Base-by-base conservation (phyloP, 441 rosid species). In the Populus tomentosa region DNA sequence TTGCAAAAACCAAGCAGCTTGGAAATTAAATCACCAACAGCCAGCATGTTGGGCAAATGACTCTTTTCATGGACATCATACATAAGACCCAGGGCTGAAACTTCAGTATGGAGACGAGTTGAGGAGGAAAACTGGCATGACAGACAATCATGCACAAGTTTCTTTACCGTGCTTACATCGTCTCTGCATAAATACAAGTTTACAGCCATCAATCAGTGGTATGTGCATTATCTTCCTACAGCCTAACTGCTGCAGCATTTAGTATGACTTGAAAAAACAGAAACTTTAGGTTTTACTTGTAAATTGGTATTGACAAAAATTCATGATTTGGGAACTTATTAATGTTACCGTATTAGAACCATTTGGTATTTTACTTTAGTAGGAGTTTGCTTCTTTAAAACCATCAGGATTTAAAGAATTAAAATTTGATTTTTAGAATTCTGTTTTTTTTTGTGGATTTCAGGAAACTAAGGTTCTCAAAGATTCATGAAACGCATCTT, bases 31-130 rank as follows among this genome's bases (percentile, higher is more conserved):
- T 69, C 84, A 32, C 86, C 90, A 79, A 95, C 91, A 72, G 87
- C 82, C 85, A 88, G 84, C 97, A 97, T 94, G 81, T 50, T 92
- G 30, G 99, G 98, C 56, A 97, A 93, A 80, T 93, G 98, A 84
- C 80, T 91, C 86, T 93, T 93, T 79, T 91, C 97, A 81, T 97
- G 99, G 81, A 90, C 94, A 82, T 97, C 98, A 83, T 94, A 94
- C 98, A 97, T 93, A 76, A 94, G 98, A 83, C 99, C 98, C 82
- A 97, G 87, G 36, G 98, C 99, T 62, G 98, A 93, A 85, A 97
- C 99, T 70, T 98, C 98, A 87, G 94, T 98, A 73, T 97, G 99
- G 75, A 98, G 99, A 42, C 99, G 98, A 62, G 92, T 88, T 30
- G 99, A 93, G 73, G 98, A 90, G 70, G 99, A 90, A 70, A 91